Base-by-base conservation (phyloP, 164 flowering plant species). In the Platanus orientalis region DNA sequence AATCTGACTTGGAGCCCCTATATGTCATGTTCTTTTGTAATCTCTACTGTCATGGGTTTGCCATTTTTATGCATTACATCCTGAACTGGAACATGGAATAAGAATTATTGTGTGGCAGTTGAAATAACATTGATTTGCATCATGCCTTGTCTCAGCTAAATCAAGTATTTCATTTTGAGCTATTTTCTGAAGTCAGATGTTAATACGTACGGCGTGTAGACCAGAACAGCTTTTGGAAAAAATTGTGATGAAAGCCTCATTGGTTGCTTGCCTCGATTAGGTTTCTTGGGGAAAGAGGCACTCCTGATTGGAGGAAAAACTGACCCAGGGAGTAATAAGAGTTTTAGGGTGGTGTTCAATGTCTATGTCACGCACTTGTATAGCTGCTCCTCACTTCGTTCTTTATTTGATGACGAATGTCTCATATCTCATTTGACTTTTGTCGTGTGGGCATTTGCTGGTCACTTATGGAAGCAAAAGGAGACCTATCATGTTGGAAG, bases 401-500 rank as follows among this genome's bases (percentile, higher is more conserved):
- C 24, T 40, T 16, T 1, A 26, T 1, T 39, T 58, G 44, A 17
- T 29, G 20, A 29, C n/a, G 26, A 45, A 54, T 25, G 24, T 64
- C 32, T 53, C 30, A 58, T 50, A n/a, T 58, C 39, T 61, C 16
- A 57, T n/a, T 64, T 68, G 64, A 24, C 26, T 68, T 73, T 65
- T 62, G 58, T 75, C 91, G 99, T 94, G 23, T 91, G 97, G 99
- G 82, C 84, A 61, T 88, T 91, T 76, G 96, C 66, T 94, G 99
- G 99, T 89, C 99, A n/a, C 78, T 81, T 58, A 68, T 89, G 76
- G 99, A 94, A 70, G 89, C 95, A 28, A 94, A 91, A 74, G 99
- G 99, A 57, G 96, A 89, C n/a, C n/a, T n/a, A n/a, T n/a, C n/a
- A n/a, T n/a, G n/a, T n/a, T n/a, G n/a, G n/a, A n/a, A n/a, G n/a